Percentiles rank a stretch among this genome's conserved stretches.
Evolutionary conservation across 306 rosid genomes (phyloP).

Genomic region (Macrotyloma uniflorum): DNA sequence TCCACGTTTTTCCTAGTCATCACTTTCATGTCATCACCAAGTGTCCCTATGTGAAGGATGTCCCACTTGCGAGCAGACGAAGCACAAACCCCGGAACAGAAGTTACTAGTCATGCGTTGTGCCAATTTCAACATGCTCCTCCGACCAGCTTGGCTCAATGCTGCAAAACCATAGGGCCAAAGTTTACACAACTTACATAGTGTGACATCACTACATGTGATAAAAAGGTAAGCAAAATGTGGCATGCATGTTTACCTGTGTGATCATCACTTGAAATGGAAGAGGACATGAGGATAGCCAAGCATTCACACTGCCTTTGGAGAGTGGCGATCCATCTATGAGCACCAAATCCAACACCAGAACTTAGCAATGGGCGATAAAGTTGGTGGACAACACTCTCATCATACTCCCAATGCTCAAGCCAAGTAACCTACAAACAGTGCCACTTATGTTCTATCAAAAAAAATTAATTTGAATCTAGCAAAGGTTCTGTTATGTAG

Average conservation of each 20-base stretch:
- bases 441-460: not conserved
- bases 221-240: not conserved
- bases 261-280: slow-evolving; percentile 63
- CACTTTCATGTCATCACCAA: slow-evolving; percentile 75
- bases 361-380: slow-evolving; percentile 58
- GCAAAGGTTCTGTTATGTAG: not conserved
- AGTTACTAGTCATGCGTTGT: slow-evolving; percentile 84
- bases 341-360: slow-evolving; percentile 87
- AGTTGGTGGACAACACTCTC: slow-evolving; percentile 70
- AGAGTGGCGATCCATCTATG: slow-evolving; percentile 89
- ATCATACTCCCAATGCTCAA: slow-evolving; percentile 85
- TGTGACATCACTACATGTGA: not conserved
- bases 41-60: slow-evolving; percentile 54
- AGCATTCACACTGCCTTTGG: slow-evolving; percentile 85
- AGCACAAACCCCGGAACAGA: slow-evolving; percentile 77
- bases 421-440: slow-evolving; percentile 81
- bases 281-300: slow-evolving; percentile 70
- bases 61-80: slow-evolving; percentile 79
- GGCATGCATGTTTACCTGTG: slow-evolving; percentile 14
- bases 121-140: slow-evolving; percentile 87
- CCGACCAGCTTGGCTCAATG: slow-evolving; percentile 57
- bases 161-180: slow-evolving; percentile 46
- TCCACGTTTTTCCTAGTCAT: slow-evolving; percentile 73
- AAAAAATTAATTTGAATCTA: not conserved
- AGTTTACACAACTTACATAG: not conserved